A percentile compares a stretch with the other conserved stretches of the same genome.
Conservation (phyloP, 1,284 basidiomycete genomes). For the Boletus albobrunnescens region DNA sequence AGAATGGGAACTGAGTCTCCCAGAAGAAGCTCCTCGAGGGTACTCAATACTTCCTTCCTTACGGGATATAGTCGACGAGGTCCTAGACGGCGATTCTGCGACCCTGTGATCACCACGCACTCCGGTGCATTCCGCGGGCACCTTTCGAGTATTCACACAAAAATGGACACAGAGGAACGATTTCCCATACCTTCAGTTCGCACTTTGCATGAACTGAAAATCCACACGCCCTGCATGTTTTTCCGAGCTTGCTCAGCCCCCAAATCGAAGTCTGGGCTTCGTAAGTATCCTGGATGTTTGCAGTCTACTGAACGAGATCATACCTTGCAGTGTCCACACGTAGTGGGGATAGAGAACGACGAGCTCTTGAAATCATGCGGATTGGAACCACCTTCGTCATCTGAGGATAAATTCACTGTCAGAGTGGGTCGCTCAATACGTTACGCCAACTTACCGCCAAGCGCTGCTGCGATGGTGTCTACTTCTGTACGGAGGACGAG, state of each 20-base stretch:
- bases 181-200: slow-evolving; percentile 64
- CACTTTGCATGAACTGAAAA: slow-evolving; percentile 81
- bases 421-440: neutral
- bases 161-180: slow-evolving; percentile 2
- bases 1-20: slow-evolving; percentile 9
- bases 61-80: slow-evolving; percentile 33
- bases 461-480: slow-evolving; percentile 54
- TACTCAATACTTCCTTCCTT: slow-evolving; percentile 24
- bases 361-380: slow-evolving; percentile 81
- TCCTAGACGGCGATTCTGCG: slow-evolving; percentile 27
- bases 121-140: slow-evolving; percentile 67
- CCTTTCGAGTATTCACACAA: slow-evolving; percentile 38
- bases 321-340: slow-evolving; percentile 79
- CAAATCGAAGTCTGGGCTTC: slow-evolving; percentile 69
- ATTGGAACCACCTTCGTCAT: slow-evolving; percentile 63
- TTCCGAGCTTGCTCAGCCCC: slow-evolving; percentile 81
- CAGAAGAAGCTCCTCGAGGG: slow-evolving; percentile 5
- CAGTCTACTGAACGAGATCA: slow-evolving; percentile 8
- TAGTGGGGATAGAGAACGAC: slow-evolving; percentile 78
- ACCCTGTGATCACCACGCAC: slow-evolving; percentile 22
- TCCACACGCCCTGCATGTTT: slow-evolving; percentile 75
- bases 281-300: slow-evolving; percentile 2
- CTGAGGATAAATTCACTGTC: slow-evolving; percentile 35
- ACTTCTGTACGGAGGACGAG: slow-evolving; percentile 56
- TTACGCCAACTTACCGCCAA: slow-evolving; percentile 52